Base-by-base conservation (phyloP, 768 basidiomycete genomes). In the Boletus fagicola region DNA sequence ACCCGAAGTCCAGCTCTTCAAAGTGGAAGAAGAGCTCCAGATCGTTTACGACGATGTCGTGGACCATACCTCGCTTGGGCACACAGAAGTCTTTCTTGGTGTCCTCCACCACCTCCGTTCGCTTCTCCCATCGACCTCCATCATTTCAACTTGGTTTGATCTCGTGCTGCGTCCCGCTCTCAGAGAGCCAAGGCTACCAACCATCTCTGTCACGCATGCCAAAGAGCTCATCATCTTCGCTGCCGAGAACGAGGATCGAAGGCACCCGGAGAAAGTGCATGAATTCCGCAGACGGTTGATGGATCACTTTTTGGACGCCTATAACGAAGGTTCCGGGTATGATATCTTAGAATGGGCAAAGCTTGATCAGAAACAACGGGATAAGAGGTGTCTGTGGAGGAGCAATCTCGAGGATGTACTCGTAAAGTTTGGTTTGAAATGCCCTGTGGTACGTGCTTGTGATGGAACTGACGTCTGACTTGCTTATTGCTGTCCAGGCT, bases 101-200 rank as follows among this genome's bases (percentile, higher is more conserved):
- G 78, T 89, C 18, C 77, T 92, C 7, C 79, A 80, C 60, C 83
- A 83, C 62, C 77, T 92, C 28, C 75, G 76, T 11, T 80, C 85
- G 13, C 76, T 88, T 30, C 74, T 91, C 8, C 76, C 87, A 3
- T 74, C 87, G 9, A 77, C 77, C 7, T 88, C 87, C 26, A 76
- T 92, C 53, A 86, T 91, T 55, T 85, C 85, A 2, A 79, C 78
- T 28, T 93, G 92, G 92, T 93, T 90, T 69, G 90, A 93, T 68
- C 79, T 88, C 35, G 78, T 89, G 28, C 77, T 93, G 3, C 85
- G 91, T 35, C 87, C 88, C 26, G 87, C 90, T 30, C 76, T 93
- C 53, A 85, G 88, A 48, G 86, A 91, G 68, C 85, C 89, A 38
- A 84, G 79, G 61, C 74, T 93, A 20, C 76, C 88, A 3, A 81